A percentile compares a stretch with the other conserved stretches of the same genome.
phyloP scores from a whole-genome alignment of 1,284 basidiomycete genomes.

The Phellinidium pouzarii region DNA sequence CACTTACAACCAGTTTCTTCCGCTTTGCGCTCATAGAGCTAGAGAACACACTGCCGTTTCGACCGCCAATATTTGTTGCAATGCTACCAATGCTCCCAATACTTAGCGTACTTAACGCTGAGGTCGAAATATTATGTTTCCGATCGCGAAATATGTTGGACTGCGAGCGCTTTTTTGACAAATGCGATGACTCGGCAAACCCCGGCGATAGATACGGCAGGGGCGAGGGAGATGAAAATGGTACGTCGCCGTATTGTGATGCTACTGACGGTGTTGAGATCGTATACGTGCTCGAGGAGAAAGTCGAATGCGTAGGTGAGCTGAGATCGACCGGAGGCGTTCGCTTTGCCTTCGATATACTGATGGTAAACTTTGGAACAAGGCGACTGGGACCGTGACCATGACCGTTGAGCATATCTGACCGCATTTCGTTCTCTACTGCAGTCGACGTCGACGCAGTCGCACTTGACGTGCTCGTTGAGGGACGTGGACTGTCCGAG shows the following conservation, averaged over 20 bases:
- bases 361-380: slow-evolving; percentile 8
- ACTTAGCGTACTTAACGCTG: slow-evolving; percentile 16
- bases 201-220: not conserved
- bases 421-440: slow-evolving; percentile 15
- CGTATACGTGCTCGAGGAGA: slow-evolving; percentile 7
- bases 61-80: slow-evolving; percentile 10
- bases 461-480: slow-evolving; percentile 13
- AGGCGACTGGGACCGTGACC: slow-evolving; percentile 2
- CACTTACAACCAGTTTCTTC: slow-evolving; percentile 33
- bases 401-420: no score
- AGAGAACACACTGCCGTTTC: slow-evolving; percentile 9
- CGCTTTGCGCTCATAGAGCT: slow-evolving; percentile 4
- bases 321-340: slow-evolving; percentile 4
- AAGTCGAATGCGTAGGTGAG: slow-evolving; percentile 12
- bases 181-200: not conserved
- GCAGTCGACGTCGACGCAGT: slow-evolving; percentile 15
- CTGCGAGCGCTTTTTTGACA: slow-evolving; percentile 11
- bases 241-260: not conserved
- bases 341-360: slow-evolving; percentile 6
- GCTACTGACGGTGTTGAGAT: not conserved
- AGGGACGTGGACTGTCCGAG: slow-evolving; percentile 14
- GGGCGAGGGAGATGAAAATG: not conserved
- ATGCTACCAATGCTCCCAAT: slow-evolving; percentile 16
- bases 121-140: slow-evolving; percentile 13
- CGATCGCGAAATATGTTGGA: slow-evolving; percentile 11